These are phyloP conservation scores for Nemania serpens DNA, from an alignment of 2,329 filamentous ascomycete genomes.

Conservation along the genomic window DNA sequence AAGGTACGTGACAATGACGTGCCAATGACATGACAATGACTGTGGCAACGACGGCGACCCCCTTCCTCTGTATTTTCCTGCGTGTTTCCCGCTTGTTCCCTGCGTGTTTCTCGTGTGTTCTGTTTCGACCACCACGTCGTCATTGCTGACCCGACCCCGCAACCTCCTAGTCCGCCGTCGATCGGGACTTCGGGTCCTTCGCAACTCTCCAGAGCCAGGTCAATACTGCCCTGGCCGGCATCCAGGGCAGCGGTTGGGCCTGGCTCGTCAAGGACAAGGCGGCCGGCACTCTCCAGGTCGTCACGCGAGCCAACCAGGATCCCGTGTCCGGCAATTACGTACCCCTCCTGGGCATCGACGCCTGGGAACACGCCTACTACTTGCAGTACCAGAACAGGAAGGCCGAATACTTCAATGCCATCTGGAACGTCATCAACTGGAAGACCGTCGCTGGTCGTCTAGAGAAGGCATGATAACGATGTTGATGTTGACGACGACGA, in stretches of 20 bases:
- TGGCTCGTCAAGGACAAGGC: slow-evolving; percentile 63
- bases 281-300: slow-evolving; percentile 58
- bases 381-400: slow-evolving; percentile 78
- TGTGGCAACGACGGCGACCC: too few relatives aligned
- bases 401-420: slow-evolving; percentile 78
- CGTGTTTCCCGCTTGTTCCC: too few relatives aligned
- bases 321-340: slow-evolving; percentile 53
- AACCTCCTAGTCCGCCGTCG: slow-evolving; percentile 53
- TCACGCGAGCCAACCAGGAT: slow-evolving; percentile 69
- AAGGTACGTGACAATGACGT: slow-evolving; percentile 37
- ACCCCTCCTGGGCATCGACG: slow-evolving; percentile 65
- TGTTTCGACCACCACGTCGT: not conserved
- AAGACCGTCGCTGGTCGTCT: slow-evolving; percentile 40
- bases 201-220: slow-evolving; percentile 58
- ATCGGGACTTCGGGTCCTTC: slow-evolving; percentile 60
- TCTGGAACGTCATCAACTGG: slow-evolving; percentile 84
- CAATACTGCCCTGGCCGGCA: slow-evolving; percentile 56
- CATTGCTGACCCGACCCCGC: not conserved
- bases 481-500: too few relatives aligned
- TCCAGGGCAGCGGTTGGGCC: slow-evolving; percentile 71
- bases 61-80: not conserved
- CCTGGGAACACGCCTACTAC: slow-evolving; percentile 67
- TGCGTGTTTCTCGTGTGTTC: too few relatives aligned
- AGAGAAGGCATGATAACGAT: slow-evolving; percentile 33
- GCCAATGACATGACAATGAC: not conserved